Conservation (phyloP, 441 rosid genomes). For the Erodium texanum region DNA sequence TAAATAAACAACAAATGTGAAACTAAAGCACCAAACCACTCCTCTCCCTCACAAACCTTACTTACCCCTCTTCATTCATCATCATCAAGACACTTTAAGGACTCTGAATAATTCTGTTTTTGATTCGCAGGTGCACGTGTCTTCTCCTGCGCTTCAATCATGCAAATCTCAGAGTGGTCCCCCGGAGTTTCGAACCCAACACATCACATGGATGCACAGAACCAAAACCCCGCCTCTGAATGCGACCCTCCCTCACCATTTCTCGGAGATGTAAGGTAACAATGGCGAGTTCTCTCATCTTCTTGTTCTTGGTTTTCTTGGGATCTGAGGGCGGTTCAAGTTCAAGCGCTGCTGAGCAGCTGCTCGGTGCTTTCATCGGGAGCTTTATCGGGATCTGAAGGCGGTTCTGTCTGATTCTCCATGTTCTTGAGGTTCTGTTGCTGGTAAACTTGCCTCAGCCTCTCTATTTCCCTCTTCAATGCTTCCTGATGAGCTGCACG, state of each 20-base stretch:
- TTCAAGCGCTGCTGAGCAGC: too few relatives aligned
- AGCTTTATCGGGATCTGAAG: not conserved
- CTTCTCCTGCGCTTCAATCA: not conserved
- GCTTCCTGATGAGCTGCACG: constrained; percentile 86
- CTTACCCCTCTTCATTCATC: not conserved
- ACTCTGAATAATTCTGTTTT: not conserved
- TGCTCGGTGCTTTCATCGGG: not conserved
- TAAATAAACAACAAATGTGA: not conserved
- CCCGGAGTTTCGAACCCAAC: not conserved
- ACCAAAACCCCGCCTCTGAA: not conserved
- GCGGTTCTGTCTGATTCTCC: not conserved
- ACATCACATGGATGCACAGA: constrained; percentile 5
- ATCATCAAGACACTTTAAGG: too few relatives aligned
- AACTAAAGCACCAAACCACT: too few relatives aligned
- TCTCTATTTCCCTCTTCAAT: constrained; percentile 81
- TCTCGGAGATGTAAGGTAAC: too few relatives aligned
- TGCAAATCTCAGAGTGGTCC: not conserved
- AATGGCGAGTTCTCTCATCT: not conserved
- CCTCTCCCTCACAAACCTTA: not conserved
- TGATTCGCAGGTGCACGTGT: not conserved
- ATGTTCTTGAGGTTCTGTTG: constrained; percentile 21
- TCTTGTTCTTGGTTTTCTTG: too few relatives aligned
- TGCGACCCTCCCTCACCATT: not conserved
- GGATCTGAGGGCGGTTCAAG: too few relatives aligned
- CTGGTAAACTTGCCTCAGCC: constrained; percentile 57